phyloP scores from a whole-genome alignment of 176 grass and related monocot genomes.

The Carex pumila region DNA sequence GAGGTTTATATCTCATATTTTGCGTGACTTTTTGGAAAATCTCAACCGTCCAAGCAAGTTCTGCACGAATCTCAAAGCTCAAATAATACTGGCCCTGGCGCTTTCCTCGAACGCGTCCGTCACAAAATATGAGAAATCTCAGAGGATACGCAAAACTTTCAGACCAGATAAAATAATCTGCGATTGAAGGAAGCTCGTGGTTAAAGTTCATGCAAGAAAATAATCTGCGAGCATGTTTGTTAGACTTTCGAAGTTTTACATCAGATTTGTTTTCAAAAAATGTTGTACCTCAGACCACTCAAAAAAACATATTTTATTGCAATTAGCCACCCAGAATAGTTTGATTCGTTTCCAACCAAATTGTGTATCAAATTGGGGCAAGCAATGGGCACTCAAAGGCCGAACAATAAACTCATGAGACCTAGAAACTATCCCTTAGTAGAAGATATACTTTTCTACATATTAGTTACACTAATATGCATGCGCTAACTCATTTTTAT shows the following conservation, averaged over 20 bases:
- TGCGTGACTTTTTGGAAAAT: no score
- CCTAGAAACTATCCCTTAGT: not conserved
- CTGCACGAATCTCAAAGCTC: no score
- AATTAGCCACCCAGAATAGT: not conserved
- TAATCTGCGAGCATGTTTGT: conserved; percentile 13
- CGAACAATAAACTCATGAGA: not conserved
- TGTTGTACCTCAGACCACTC: not conserved
- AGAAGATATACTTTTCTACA: not conserved
- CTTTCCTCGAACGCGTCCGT: no score
- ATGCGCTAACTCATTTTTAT: not conserved
- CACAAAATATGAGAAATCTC: no score
- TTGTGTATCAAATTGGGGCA: not conserved
- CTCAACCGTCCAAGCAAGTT: no score
- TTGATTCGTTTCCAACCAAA: not conserved
- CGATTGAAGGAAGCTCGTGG: no score
- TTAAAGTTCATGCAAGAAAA: no score
- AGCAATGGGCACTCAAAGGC: not conserved
- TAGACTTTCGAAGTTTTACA: not conserved
- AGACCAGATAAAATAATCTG: no score
- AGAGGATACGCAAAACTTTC: no score
- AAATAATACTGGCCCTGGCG: no score
- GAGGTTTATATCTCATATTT: no score
- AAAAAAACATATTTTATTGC: not conserved
- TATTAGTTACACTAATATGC: not conserved
- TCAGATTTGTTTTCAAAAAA: no score